These are phyloP conservation scores for Nothophaeocryptopus gaeumannii DNA, from an alignment of 2,329 filamentous ascomycete species.

Conservation along the genomic window DNA sequence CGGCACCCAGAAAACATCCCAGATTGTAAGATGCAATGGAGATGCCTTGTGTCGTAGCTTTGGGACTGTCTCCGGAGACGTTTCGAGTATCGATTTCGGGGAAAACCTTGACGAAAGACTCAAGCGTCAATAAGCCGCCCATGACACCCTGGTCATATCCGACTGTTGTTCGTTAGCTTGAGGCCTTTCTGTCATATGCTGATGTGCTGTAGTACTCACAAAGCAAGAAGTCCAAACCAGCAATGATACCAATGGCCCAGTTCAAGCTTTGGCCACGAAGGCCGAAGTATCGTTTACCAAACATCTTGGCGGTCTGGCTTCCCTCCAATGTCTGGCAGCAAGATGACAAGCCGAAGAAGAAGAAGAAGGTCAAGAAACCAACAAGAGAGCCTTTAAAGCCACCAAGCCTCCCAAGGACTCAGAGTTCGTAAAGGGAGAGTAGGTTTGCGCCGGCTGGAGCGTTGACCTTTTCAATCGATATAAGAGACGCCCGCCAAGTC, in stretches of 20 bases:
- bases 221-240: slow-evolving; percentile 40
- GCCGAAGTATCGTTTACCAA: slow-evolving; percentile 36
- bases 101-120: slow-evolving; percentile 43
- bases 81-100: slow-evolving; percentile 38
- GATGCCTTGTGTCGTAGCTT: slow-evolving; percentile 19
- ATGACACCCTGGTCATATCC: slow-evolving; percentile 38
- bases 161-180: background rate
- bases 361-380: background rate
- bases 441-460: slow-evolving; percentile 9
- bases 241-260: slow-evolving; percentile 43
- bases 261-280: slow-evolving; percentile 42
- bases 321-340: background rate
- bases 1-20: slow-evolving; percentile 51
- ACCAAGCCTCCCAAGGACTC: background rate
- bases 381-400: background rate
- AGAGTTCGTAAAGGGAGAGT: background rate
- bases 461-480: slow-evolving; percentile 11
- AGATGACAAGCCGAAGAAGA: slow-evolving; percentile 1
- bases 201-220: background rate
- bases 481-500: slow-evolving; percentile 5
- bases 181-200: background rate
- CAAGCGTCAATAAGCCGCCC: slow-evolving; percentile 44
- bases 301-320: slow-evolving; percentile 4
- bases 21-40: slow-evolving; percentile 32
- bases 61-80: slow-evolving; percentile 10